Base-by-base conservation (phyloP, 139 green algal genomes). In the Micractinium conductrix region DNA sequence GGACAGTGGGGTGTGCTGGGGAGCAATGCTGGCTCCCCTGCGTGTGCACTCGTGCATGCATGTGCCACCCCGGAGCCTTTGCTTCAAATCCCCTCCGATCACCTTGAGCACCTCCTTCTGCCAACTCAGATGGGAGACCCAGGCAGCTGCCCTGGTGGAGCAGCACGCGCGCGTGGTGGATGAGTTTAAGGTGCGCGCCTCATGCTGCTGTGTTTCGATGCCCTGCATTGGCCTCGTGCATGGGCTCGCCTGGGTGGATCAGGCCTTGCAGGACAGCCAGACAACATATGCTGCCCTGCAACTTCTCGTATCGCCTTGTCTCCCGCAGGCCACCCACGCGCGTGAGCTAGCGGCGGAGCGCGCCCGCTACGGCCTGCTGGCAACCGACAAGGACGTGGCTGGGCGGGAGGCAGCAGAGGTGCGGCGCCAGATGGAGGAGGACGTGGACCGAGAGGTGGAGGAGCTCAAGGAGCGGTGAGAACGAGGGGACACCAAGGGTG, bases 361-460 rank as follows among this genome's bases (percentile, higher is more conserved):
- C 62, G 71, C 90, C 62, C 90, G 76, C 35, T 82, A 82, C 58
- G 76, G 26, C 12, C 12, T 24, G 62, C 76, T 82, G 76, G 55
- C 76, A 30, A 40, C 38, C 7, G 58, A 53, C 79, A 87, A 85
- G 67, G 83, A 91, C 7, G 81, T 84, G 12, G 37, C 28, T 5
- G 75, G 68, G 65, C 53, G 72, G 30, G 89, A 93, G 82, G 88
- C 79, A n/a, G 81, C 91, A n/a, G 92, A 98, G 89, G 93, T 96
- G 79, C 94, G 94, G 90, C 89, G 90, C 26, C 95, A 98, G 91
- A 89, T 98, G 84, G 95, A 98, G 86, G 94, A 98, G 83, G 95
- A 97, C 78, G 93, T 93, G 33, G 95, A 98, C 88, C 40, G 90
- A 5, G 95, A 98, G 89, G 97, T 98, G 80, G 95, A 98, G 90